A percentile compares a stretch with the other conserved stretches of the same genome.
phyloP scores from a whole-genome alignment of 1,139 yeast genomes.

The Diutina pseudorugosa region DNA sequence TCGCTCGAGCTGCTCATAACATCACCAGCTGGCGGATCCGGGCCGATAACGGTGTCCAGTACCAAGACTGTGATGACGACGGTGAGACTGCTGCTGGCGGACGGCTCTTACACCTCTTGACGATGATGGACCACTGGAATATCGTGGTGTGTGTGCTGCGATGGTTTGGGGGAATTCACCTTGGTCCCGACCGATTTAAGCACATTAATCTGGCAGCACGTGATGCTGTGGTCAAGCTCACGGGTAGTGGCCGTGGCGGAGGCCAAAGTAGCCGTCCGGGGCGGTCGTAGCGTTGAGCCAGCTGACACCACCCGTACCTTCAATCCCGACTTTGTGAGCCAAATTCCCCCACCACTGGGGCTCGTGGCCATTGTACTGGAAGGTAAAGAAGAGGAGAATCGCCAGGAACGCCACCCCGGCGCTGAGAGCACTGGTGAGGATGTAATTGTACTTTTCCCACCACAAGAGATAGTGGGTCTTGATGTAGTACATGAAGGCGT shows the following conservation, averaged over 20 bases:
- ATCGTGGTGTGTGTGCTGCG: conserved; percentile 79
- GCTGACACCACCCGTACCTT: conserved; percentile 10
- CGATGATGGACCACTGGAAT: conserved; percentile 76
- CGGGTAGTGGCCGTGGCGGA: conserved; percentile 27
- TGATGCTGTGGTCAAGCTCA: conserved; percentile 50
- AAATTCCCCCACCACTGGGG: conserved; percentile 10
- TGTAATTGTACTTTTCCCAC: conserved; percentile 12
- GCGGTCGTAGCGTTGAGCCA: conserved; percentile 25
- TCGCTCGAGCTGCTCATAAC: conserved; percentile 62
- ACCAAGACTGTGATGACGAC: conserved; percentile 89
- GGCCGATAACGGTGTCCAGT: conserved; percentile 37
- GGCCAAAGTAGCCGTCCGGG: conserved; percentile 33
- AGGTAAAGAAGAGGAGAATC: conserved; percentile 8
- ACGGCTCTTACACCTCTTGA: conserved; percentile 65
- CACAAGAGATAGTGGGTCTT: conserved; percentile 8
- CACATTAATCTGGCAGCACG: conserved; percentile 87
- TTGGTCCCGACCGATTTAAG: conserved; percentile 90
- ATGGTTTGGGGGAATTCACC: conserved; percentile 88
- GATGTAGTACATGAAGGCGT: conserved; percentile 9
- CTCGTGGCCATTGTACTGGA: conserved; percentile 8
- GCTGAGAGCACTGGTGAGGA: conserved; percentile 9
- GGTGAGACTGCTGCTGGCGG: conserved; percentile 98
- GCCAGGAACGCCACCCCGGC: conserved; percentile 11
- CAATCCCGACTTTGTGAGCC: conserved; percentile 8
- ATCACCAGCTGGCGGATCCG: conserved; percentile 81